Percentiles rank a stretch among this genome's conserved stretches.
Evolutionary conservation across 192 early-diverging fungal species (phyloP).

Genomic region (Helicostylum pulchrum): DNA sequence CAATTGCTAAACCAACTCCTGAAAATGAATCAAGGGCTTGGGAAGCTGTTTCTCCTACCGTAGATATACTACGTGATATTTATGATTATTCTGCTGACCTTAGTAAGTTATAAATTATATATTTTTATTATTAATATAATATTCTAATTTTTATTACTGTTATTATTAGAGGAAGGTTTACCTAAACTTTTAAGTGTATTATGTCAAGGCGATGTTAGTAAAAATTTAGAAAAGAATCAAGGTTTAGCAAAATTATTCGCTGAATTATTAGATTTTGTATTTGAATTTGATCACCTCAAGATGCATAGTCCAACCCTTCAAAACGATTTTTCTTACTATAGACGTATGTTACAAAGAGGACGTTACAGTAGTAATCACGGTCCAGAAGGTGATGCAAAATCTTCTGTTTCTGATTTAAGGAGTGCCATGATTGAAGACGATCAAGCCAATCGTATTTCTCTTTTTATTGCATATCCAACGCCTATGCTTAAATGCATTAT

Average conservation of each 20-base stretch:
- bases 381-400: constrained; percentile 3
- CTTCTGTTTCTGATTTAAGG: constrained; percentile 45
- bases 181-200: constrained; percentile 65
- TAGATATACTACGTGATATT: constrained; percentile 72
- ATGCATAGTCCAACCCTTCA: constrained; percentile 59
- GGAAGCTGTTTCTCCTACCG: constrained; percentile 79
- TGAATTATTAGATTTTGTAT: constrained; percentile 82
- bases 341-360: constrained; percentile 81
- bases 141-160: constrained; percentile 1
- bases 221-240: constrained; percentile 70
- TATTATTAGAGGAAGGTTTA: constrained; percentile 49
- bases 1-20: constrained; percentile 78
- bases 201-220: constrained; percentile 60
- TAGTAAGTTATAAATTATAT: constrained; percentile 50
- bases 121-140: neutral
- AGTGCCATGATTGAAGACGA: constrained; percentile 74
- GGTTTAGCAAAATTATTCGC: constrained; percentile 79
- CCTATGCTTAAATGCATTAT: constrained; percentile 90
- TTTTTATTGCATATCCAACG: constrained; percentile 94
- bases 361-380: constrained; percentile 17
- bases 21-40: constrained; percentile 89
- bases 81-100: constrained; percentile 77
- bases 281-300: constrained; percentile 91
- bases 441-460: constrained; percentile 89
- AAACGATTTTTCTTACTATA: constrained; percentile 98